Percentiles rank a stretch among this genome's conserved stretches.
These are phyloP conservation scores for Dioscorea alata DNA, from an alignment of 106 monocot genomes.

Conservation along the genomic window DNA sequence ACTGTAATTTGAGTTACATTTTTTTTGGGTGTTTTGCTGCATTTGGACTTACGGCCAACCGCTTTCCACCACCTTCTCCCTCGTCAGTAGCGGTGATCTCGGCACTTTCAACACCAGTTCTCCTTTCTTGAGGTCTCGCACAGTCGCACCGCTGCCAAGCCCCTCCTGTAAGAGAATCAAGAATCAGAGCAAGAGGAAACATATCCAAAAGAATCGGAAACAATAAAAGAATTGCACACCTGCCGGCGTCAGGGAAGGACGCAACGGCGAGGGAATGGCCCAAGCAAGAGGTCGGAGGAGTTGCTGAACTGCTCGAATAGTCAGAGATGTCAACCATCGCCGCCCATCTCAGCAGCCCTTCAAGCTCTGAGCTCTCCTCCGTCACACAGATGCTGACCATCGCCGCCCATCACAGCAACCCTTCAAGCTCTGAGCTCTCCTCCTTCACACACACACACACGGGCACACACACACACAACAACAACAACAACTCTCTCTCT, in stretches of 20 bases:
- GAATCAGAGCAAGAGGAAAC: background rate
- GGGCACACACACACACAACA: too few species aligned
- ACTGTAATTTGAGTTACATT: too few species aligned
- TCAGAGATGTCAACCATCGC: conserved; percentile 71
- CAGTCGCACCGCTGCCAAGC: conserved; percentile 65
- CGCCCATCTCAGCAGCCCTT: conserved; percentile 61
- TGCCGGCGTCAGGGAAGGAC: conserved; percentile 68
- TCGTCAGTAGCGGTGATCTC: conserved; percentile 63
- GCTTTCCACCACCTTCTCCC: conserved; percentile 41
- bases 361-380: background rate
- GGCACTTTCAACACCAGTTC: conserved; percentile 74
- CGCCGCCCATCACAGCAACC: too few species aligned
- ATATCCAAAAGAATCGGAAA: background rate
- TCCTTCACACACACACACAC: too few species aligned
- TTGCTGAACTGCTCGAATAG: conserved; percentile 4
- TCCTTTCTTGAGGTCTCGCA: conserved; percentile 59
- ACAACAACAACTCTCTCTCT: too few species aligned
- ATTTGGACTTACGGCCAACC: too few species aligned
- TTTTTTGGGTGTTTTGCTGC: too few species aligned
- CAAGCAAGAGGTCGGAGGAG: conserved; percentile 33
- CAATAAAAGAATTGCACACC: conserved; percentile 24
- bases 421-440: too few species aligned
- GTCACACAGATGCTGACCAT: too few species aligned
- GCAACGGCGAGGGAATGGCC: conserved; percentile 56
- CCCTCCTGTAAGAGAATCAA: conserved; percentile 39